phyloP scores from a whole-genome alignment of 2,329 filamentous ascomycete species.

The Corinectria fuckeliana region DNA sequence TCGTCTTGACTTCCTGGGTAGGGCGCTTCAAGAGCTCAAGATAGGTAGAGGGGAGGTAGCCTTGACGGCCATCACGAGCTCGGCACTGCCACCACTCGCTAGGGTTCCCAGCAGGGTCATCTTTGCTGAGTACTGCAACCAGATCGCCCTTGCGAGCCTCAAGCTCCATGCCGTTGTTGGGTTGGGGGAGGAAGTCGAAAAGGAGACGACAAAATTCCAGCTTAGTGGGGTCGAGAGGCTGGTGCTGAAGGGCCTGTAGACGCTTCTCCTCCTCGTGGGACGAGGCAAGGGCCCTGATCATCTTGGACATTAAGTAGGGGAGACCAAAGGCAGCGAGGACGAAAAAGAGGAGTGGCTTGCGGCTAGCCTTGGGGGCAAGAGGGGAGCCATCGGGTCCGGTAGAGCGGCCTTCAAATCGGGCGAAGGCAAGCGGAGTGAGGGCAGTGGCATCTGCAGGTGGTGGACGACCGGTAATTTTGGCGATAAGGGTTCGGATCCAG shows the following conservation, averaged over 20 bases:
- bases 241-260: constrained; percentile 57
- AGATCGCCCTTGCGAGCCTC: constrained; percentile 94
- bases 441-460: constrained; percentile 85
- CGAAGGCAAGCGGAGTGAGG: constrained; percentile 90
- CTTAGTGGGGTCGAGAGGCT: constrained; percentile 81
- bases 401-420: constrained; percentile 79
- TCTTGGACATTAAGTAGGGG: constrained; percentile 95
- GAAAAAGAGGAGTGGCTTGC: constrained; percentile 97
- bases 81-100: constrained; percentile 98
- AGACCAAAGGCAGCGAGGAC: constrained; percentile 91
- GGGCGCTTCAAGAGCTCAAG: constrained; percentile 74
- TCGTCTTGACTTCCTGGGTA: constrained; percentile 57
- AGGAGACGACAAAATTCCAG: constrained; percentile 95
- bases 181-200: constrained; percentile 90
- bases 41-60: constrained; percentile 91
- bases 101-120: constrained; percentile 87
- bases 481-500: constrained; percentile 90
- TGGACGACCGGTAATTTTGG: constrained; percentile 90
- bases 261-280: constrained; percentile 83
- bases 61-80: constrained; percentile 85
- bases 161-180: constrained; percentile 76
- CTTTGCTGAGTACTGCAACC: constrained; percentile 91
- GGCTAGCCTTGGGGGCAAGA: constrained; percentile 75
- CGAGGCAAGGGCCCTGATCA: constrained; percentile 84
- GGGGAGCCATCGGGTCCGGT: constrained; percentile 67